Conservation (phyloP, 305 asterid species). For the Solanum hybrid region DNA sequence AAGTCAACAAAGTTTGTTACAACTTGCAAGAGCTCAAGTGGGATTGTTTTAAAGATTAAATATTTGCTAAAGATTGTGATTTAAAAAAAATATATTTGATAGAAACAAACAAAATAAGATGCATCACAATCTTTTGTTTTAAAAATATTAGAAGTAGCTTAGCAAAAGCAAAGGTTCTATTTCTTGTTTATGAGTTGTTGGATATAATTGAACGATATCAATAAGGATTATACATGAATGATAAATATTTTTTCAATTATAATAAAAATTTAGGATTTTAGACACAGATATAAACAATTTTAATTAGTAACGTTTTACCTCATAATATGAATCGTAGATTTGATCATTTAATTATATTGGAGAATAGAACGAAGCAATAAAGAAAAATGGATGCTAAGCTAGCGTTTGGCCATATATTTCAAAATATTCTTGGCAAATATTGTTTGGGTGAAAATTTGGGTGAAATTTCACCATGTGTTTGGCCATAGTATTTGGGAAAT, state of each 20-base stretch:
- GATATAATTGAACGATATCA: background rate
- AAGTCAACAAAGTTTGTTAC: conserved; percentile 24
- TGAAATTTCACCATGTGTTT: too few species aligned
- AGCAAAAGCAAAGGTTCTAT: background rate
- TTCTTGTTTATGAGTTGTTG: background rate
- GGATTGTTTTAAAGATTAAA: background rate
- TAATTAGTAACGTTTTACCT: too few species aligned
- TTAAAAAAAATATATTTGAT: too few species aligned
- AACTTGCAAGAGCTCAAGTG: conserved; percentile 17
- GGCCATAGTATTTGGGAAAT: too few species aligned
- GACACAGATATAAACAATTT: background rate
- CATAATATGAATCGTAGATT: background rate
- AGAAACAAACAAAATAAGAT: background rate
- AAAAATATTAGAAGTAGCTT: background rate
- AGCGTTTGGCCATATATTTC: too few species aligned
- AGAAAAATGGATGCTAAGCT: background rate
- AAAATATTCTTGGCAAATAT: too few species aligned
- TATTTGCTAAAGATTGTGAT: conserved; percentile 6
- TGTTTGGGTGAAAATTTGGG: too few species aligned
- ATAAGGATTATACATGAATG: background rate
- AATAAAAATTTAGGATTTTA: background rate
- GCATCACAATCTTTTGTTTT: background rate
- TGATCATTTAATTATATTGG: background rate
- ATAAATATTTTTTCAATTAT: background rate
- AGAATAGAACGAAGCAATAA: background rate